Conservation (phyloP, 352 stramenopile species). For the Globisporangium canariense region DNA sequence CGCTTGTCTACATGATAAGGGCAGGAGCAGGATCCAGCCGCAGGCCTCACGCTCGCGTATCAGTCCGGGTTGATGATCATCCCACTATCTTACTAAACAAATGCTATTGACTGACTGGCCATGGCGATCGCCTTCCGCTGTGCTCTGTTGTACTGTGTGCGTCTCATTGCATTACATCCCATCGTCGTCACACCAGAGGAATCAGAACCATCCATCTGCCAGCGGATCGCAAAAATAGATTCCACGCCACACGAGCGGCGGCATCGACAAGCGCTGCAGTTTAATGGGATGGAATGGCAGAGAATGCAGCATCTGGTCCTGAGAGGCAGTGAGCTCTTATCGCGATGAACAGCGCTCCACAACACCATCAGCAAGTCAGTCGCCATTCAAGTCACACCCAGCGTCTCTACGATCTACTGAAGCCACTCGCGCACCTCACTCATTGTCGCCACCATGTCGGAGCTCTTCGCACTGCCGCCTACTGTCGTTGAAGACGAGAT, state of each 20-base stretch:
- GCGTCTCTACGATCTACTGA: not conserved
- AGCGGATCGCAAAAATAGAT: conserved; percentile 11
- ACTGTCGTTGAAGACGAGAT: conserved; percentile 40
- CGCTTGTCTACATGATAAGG: not conserved
- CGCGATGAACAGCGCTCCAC: not conserved
- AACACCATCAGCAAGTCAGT: not conserved
- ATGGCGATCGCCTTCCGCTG: not conserved
- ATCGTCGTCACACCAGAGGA: not conserved
- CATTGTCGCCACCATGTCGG: conserved; percentile 3
- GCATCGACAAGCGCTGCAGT: too few relatives aligned
- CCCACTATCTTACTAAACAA: conserved; percentile 14
- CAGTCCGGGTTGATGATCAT: conserved; percentile 1
- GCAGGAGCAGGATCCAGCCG: not conserved
- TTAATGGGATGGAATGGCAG: conserved; percentile 1
- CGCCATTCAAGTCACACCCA: not conserved
- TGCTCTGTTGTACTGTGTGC: not conserved
- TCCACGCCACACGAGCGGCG: not conserved
- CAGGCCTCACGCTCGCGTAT: not conserved
- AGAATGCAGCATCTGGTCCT: not conserved
- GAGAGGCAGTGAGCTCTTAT: conserved; percentile 3
- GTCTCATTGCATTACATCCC: not conserved
- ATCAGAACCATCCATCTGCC: conserved; percentile 9
- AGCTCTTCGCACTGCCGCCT: conserved; percentile 29
- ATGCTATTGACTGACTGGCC: conserved; percentile 15
- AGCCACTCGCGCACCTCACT: too few relatives aligned